Percentiles rank a stretch among this genome's conserved stretches.
phyloP scores from a whole-genome alignment of 2,329 filamentous ascomycete genomes.

The Mollisiaceae sp. region DNA sequence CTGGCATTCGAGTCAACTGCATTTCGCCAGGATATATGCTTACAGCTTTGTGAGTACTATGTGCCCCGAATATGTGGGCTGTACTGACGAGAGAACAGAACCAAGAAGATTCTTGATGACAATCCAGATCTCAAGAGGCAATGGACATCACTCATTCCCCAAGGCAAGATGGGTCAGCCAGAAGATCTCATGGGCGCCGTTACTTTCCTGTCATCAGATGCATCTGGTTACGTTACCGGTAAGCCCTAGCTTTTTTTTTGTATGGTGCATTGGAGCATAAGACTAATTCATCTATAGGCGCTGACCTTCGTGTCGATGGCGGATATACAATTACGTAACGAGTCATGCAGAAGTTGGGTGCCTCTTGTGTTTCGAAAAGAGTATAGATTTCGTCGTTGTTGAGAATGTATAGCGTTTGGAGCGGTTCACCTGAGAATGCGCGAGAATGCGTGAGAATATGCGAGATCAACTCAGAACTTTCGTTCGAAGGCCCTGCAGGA shows the following conservation, averaged over 20 bases:
- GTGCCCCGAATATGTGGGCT: background rate
- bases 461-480: no score
- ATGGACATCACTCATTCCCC: constrained; percentile 90
- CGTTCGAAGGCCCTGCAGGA: no score
- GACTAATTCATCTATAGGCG: background rate
- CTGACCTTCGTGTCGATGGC: constrained; percentile 68
- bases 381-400: background rate
- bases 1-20: constrained; percentile 90
- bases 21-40: constrained; percentile 97
- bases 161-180: constrained; percentile 91
- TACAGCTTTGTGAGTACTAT: constrained; percentile 77
- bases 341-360: background rate
- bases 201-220: constrained; percentile 65
- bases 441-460: no score
- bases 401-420: constrained; percentile 8
- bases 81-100: constrained; percentile 55
- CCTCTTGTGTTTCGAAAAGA: background rate
- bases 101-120: constrained; percentile 90
- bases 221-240: constrained; percentile 65
- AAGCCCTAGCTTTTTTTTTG: constrained; percentile 4
- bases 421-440: background rate
- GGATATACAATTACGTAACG: constrained; percentile 77
- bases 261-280: background rate
- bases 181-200: constrained; percentile 94
- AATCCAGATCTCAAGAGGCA: constrained; percentile 88